Percentiles rank a stretch among this genome's conserved stretches.
Evolutionary conservation across 1,284 basidiomycete species (phyloP).

Genomic region (Ganoderma multipileum): DNA sequence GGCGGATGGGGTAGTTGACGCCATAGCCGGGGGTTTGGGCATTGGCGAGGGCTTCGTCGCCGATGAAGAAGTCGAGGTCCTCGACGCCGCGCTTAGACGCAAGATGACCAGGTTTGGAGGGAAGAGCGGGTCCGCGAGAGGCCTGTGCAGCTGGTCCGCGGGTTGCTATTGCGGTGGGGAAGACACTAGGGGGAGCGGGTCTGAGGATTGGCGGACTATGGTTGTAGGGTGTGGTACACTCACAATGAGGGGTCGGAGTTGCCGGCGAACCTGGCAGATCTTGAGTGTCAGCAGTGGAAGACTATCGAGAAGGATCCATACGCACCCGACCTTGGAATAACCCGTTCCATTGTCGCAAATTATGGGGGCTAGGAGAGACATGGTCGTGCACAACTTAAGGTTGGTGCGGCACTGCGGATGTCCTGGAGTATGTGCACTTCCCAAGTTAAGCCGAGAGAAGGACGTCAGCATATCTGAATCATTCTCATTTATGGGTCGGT

Average conservation of each 20-base stretch:
- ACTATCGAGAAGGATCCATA: conserved; percentile 21
- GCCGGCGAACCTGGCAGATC: conserved; percentile 85
- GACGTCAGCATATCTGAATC: too few relatives aligned
- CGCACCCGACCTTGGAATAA: conserved; percentile 96
- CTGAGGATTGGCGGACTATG: conserved; percentile 11
- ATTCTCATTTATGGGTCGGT: conserved; percentile 38
- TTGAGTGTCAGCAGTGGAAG: conserved; percentile 17
- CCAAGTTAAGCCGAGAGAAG: too few relatives aligned
- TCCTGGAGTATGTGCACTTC: too few relatives aligned
- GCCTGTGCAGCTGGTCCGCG: conserved; percentile 71
- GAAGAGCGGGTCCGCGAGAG: conserved; percentile 73
- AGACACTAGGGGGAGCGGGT: conserved; percentile 63
- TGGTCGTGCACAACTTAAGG: conserved; percentile 41
- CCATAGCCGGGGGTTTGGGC: conserved; percentile 91
- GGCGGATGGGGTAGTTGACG: conserved; percentile 96
- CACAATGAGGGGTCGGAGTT: conserved; percentile 99
- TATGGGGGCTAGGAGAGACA: conserved; percentile 87
- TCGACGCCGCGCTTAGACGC: conserved; percentile 98
- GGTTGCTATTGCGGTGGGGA: conserved; percentile 96
- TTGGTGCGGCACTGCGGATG: too few relatives aligned
- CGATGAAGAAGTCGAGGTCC: conserved; percentile 99
- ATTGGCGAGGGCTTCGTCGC: conserved; percentile 96
- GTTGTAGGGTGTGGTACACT: conserved; percentile 40
- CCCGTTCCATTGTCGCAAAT: conserved; percentile 99
- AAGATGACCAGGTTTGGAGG: conserved; percentile 90